Evolutionary conservation across 768 basidiomycete species (phyloP), one percentile per base, ranked within the genome.

Genomic region (Rhizopogon vinicolor): DNA sequence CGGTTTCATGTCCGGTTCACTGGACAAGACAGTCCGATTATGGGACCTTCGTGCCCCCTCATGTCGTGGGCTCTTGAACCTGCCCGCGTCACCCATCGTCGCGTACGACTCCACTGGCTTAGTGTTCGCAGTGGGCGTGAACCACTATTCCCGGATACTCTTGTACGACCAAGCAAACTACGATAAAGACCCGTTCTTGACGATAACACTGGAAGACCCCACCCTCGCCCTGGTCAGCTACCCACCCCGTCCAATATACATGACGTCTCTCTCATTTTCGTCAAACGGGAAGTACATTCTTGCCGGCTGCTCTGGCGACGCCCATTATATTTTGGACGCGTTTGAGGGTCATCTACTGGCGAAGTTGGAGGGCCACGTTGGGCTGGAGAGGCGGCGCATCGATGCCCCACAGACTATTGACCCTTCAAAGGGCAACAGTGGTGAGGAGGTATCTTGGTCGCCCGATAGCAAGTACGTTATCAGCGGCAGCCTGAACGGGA

Each of bases 371-470:
- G 95, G 94, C 0, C 89, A 91, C 62, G 71, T 78, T 3, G 95
- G 93, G 3, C 72, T 98, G 33, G 95, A 95, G 70, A 79, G 89
- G 22, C 81, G 87, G 43, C 72, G 70, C 44, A 63, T 72, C 57
- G 75, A 68, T 39, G 69, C 68, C 41, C 84, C 74, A 49, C 78
- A 75, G 16, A 80, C 72, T 52, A 86, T 91, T 62, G 79, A 86
- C 68, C 84, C 91, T 51, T 66, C 76, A 14, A 86, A 87, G 60
- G 94, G 93, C 2, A 84, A 81, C 54, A 95, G 93, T 57, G 92
- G 95, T 12, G 93, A 98, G 67, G 97, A 98, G 73, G 88, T 95
- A 4, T 81, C 82, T 10, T 98, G 93, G 92, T 94, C 91, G 3
- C 91, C 93, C 0, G 96, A 99, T 68, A 93, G 93, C 70, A 91